Evolutionary conservation across 306 rosid species (phyloP).

Genomic region (Vicia sativa): DNA sequence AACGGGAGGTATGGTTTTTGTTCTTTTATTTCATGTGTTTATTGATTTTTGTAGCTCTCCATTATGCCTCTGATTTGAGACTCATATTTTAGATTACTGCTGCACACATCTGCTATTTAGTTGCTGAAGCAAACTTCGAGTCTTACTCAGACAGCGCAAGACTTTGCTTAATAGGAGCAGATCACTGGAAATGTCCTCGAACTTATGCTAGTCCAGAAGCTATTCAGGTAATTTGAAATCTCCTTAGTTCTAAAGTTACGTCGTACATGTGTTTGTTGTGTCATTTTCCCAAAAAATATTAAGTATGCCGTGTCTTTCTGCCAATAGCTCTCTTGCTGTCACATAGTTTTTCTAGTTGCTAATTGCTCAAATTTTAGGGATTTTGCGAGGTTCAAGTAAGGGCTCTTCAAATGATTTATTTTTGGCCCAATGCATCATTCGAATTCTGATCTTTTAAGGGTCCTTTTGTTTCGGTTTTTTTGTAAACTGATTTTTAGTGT

Average conservation of each 20-base stretch:
- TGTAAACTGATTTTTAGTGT: too few relatives aligned
- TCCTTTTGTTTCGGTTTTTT: too few relatives aligned
- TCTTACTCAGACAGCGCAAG: constrained; percentile 82
- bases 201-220: constrained; percentile 93
- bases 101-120: constrained; percentile 94
- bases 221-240: constrained; percentile 71
- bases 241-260: constrained; percentile 17
- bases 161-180: constrained; percentile 90
- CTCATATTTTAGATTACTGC: constrained; percentile 70
- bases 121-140: constrained; percentile 93
- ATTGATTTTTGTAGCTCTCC: background rate
- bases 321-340: constrained; percentile 15
- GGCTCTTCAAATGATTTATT: background rate
- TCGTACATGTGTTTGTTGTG: constrained; percentile 13
- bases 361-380: constrained; percentile 17
- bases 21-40: constrained; percentile 14
- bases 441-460: too few relatives aligned
- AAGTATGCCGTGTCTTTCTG: background rate
- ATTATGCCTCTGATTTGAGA: constrained; percentile 39
- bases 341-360: background rate
- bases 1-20: constrained; percentile 65
- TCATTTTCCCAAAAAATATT: constrained; percentile 14
- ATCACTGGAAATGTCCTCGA: constrained; percentile 92
- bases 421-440: too few relatives aligned
- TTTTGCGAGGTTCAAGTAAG: constrained; percentile 20